phyloP scores from a whole-genome alignment of 169 alveolate genomes.

The Babesia sp. region DNA sequence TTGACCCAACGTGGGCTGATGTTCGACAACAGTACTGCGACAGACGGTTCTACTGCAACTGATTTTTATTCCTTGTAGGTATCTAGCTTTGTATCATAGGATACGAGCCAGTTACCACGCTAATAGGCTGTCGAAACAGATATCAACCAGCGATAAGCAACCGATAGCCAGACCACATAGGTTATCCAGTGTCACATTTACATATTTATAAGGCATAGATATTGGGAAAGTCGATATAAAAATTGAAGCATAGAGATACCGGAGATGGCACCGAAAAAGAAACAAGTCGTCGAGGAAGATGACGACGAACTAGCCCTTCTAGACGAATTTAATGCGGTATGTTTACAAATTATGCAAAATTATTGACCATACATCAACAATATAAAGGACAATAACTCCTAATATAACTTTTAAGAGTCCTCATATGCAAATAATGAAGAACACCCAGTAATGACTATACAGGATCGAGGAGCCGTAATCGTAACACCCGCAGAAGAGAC shows the following conservation, averaged over 20 bases:
- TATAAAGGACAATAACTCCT: too few relatives aligned
- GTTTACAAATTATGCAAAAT: not conserved
- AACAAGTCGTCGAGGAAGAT: constrained; percentile 28
- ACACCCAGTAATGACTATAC: not conserved
- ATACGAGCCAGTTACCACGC: not conserved
- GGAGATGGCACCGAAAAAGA: constrained; percentile 35
- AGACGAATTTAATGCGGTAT: constrained; percentile 35
- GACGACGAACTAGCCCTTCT: constrained; percentile 42
- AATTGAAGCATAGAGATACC: not conserved
- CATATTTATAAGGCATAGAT: too few relatives aligned
- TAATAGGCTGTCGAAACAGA: not conserved
- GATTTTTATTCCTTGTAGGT: not conserved
- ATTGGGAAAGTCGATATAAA: too few relatives aligned
- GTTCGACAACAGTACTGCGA: not conserved
- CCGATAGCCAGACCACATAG: too few relatives aligned
- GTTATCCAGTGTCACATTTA: too few relatives aligned
- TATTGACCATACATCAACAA: too few relatives aligned
- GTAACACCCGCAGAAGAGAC: not conserved
- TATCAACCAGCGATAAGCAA: not conserved
- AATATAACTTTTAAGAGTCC: not conserved
- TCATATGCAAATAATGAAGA: not conserved
- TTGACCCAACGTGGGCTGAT: not conserved
- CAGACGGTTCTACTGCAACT: not conserved
- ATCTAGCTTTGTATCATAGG: not conserved
- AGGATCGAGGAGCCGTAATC: constrained; percentile 25